Conservation (phyloP, 352 stramenopile species). For the Peronosclerospora sorghi region DNA sequence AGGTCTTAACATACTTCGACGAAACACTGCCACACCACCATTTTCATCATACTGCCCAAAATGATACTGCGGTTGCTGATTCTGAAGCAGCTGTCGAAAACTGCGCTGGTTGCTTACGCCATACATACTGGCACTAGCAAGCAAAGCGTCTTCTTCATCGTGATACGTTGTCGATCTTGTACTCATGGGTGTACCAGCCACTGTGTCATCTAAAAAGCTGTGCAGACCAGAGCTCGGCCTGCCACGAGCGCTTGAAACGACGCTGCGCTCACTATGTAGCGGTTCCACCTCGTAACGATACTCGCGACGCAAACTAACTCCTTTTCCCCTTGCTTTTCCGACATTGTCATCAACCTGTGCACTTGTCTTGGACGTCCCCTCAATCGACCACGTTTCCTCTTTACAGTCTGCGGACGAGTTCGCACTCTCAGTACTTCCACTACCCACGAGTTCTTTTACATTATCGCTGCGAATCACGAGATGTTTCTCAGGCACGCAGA, state of each 20-base stretch:
- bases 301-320: not conserved
- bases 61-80: conserved; percentile 55
- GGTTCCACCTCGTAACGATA: conserved; percentile 12
- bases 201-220: conserved; percentile 31
- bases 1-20: conserved; percentile 20
- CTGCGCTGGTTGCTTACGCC: conserved; percentile 52
- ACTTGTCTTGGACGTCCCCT: conserved; percentile 8
- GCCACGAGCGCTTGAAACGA: conserved; percentile 15
- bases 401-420: conserved; percentile 31
- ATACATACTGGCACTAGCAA: conserved; percentile 64
- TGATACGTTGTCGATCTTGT: conserved; percentile 43
- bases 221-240: conserved; percentile 15
- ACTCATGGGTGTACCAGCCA: conserved; percentile 38
- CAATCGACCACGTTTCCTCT: conserved; percentile 35
- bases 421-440: conserved; percentile 28
- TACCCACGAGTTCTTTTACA: conserved; percentile 16
- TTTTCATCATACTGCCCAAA: conserved; percentile 45
- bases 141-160: conserved; percentile 64
- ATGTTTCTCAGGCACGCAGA: conserved; percentile 74
- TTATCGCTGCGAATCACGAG: conserved; percentile 55
- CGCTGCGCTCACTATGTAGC: conserved; percentile 18
- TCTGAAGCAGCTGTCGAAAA: conserved; percentile 59
- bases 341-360: not conserved
- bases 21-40: conserved; percentile 19
- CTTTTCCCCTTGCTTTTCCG: not conserved